Evolutionary conservation across 2,329 filamentous ascomycete genomes (phyloP), one percentile per base, ranked within the genome.

Genomic region (Tolypocladium ophioglossoides): DNA sequence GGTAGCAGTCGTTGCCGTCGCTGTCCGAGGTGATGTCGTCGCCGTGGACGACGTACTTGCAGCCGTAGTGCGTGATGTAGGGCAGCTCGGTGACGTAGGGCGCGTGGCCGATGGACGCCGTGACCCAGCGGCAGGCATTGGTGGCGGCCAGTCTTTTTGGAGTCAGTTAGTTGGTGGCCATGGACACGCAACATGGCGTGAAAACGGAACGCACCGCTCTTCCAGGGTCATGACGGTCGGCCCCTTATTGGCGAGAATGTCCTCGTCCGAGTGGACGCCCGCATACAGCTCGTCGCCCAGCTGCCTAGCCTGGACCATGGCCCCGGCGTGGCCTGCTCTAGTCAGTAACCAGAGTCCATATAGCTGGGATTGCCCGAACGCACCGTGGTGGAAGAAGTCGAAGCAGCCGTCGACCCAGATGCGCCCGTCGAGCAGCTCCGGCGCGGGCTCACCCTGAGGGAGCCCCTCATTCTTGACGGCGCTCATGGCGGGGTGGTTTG

Each of bases 331-430:
- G 64, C 94, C 89, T 92, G 64, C 7, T 10, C 10, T 9, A 14
- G 5, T 24, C 20, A 35, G 46, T 38, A 4, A 10, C 22, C 18
- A n/a, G 24, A 30, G 24, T 47, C 12, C 34, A 4, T 11, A 37
- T 52, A 46, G 27, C 44, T 24, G 18, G 39, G 30, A 20, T 16
- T 32, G 27, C 51, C 46, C 14, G 52, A 22, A 63, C 74, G 61
- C 71, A 90, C 89, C 94, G 70, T 97, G 94, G 70, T 99, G 94
- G 74, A 91, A 95, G 73, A 99, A 99, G 76, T 99, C 94, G 75
- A 96, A 99, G 78, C 94, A 99, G 58, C 94, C 94, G 70, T 99
- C 94, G 30, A 99, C 88, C 95, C 95, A 99, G 65, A 99, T 89
- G 61, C 92, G 85, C 63, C 88, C 84, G 32, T 83, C 80, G 37